Conservation (phyloP, 257 asterid species). For the Nicotiana sylvestris region DNA sequence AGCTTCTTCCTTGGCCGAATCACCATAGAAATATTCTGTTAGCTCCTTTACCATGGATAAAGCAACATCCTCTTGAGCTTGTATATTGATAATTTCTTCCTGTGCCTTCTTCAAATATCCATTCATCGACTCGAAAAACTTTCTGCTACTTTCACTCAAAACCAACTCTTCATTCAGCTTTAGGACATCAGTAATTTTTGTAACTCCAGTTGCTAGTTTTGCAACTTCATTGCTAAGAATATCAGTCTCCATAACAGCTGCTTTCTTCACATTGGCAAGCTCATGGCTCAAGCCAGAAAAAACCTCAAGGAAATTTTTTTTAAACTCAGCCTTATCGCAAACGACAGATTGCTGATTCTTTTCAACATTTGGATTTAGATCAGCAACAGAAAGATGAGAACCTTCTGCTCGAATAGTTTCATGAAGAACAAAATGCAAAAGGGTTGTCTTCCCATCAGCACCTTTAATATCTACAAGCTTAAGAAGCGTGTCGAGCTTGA, state of each 20-base stretch:
- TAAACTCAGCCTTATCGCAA: conserved; percentile 50
- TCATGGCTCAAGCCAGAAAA: conserved; percentile 65
- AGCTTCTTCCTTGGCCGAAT: conserved; percentile 70
- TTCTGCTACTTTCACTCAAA: conserved; percentile 23
- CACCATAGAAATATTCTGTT: conserved; percentile 74
- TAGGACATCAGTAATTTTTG: conserved; percentile 40
- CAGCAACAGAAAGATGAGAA: conserved; percentile 40
- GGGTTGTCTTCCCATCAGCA: conserved; percentile 72
- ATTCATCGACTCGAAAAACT: conserved; percentile 37
- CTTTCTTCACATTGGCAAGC: conserved; percentile 74
- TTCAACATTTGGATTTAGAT: conserved; percentile 11
- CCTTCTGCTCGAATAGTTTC: conserved; percentile 79
- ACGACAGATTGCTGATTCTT: conserved; percentile 29
- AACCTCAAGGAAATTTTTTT: conserved; percentile 61
- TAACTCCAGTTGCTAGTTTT: conserved; percentile 49
- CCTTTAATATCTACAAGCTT: conserved; percentile 81
- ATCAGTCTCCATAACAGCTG: conserved; percentile 67
- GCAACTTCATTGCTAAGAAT: conserved; percentile 43
- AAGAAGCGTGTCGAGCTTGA: conserved; percentile 77
- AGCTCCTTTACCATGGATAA: conserved; percentile 70
- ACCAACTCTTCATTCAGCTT: conserved; percentile 37
- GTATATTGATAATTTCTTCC: conserved; percentile 40
- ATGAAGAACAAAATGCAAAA: conserved; percentile 72
- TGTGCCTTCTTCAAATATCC: conserved; percentile 56
- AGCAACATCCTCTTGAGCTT: conserved; percentile 59